Evolutionary conservation across 164 flowering plant genomes (phyloP), one percentile per base, ranked within the genome.

Genomic region (Sedum album): DNA sequence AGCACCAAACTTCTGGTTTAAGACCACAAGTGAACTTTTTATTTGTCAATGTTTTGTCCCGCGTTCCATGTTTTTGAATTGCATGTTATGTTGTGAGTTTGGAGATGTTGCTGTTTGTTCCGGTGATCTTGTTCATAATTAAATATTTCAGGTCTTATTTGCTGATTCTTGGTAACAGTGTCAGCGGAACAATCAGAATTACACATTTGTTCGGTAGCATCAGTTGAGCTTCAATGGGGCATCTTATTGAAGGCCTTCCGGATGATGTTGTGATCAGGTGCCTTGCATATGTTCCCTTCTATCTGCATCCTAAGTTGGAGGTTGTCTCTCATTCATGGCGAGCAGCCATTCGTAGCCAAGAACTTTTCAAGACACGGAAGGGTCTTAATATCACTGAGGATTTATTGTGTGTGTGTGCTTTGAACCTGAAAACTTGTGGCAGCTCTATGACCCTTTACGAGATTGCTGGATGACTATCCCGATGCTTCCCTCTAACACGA

Each of bases 391-490:
- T 90, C 64, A 63, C 84, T 9, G 94, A 93, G 76, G 90, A 91
- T 28, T n/a, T n/a, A n/a, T n/a, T n/a, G n/a, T n/a, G n/a, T n/a
- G n/a, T n/a, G n/a, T n/a, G n/a, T n/a, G n/a, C n/a, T n/a, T n/a
- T n/a, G n/a, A n/a, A n/a, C n/a, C n/a, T n/a, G n/a, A n/a, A n/a
- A n/a, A n/a, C n/a, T n/a, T n/a, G n/a, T n/a, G n/a, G n/a, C n/a
- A n/a, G n/a, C n/a, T n/a, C n/a, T n/a, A n/a, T n/a, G n/a, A n/a
- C n/a, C n/a, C n/a, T n/a, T n/a, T n/a, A n/a, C n/a, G n/a, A n/a
- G n/a, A n/a, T n/a, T n/a, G 80, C 25, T 93, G 98, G 97, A 81
- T 91, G 60, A 88, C 93, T 33, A 76, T 91, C 25, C 98, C 98
- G 17, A 79, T 82, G 42, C 82, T 91, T 20, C 98, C 98, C 18